A percentile compares a stretch with the other conserved stretches of the same genome.
These are phyloP conservation scores for Cyberlindnera xylosilytica DNA, from an alignment of 805 yeast genomes.

Conservation along the genomic window DNA sequence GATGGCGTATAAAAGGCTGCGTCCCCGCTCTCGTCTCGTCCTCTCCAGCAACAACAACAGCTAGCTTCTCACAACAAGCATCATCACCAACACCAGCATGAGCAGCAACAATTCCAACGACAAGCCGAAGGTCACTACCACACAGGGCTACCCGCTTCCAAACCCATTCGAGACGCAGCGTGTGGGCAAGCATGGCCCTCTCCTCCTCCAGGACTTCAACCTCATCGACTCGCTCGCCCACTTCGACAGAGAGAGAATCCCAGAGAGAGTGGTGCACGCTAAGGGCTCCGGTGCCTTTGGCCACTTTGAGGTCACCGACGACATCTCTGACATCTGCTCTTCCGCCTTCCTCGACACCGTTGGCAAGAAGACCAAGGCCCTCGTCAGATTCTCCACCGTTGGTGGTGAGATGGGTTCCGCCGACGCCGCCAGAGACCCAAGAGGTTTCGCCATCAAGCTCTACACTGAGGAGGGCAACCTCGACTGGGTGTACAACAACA, in stretches of 20 bases:
- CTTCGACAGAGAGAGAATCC: conserved; percentile 86
- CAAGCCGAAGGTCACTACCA: conserved; percentile 60
- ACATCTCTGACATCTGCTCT: conserved; percentile 66
- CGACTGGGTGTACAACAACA: conserved; percentile 83
- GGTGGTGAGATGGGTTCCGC: conserved; percentile 84
- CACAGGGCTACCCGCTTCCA: conserved; percentile 74
- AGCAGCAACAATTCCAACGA: conserved; percentile 5
- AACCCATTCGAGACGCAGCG: conserved; percentile 77
- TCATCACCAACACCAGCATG: background rate
- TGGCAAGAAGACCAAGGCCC: conserved; percentile 76
- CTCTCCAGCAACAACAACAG: too few relatives aligned
- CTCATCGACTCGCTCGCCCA: conserved; percentile 80
- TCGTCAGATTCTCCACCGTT: conserved; percentile 80
- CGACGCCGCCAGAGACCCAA: conserved; percentile 83
- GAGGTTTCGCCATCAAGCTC: conserved; percentile 79
- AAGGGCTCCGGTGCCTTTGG: conserved; percentile 93
- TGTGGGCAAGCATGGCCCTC: conserved; percentile 73
- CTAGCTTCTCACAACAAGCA: too few relatives aligned
- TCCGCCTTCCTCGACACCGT: conserved; percentile 68
- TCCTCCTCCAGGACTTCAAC: conserved; percentile 77
- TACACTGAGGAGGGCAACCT: conserved; percentile 83
- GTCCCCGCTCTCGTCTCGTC: too few relatives aligned
- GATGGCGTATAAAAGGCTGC: background rate
- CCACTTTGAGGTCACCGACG: conserved; percentile 82
- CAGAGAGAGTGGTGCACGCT: conserved; percentile 92